Evolutionary conservation across 352 stramenopile species (phyloP), one percentile per base, ranked within the genome.

Genomic region (Phytopythium mirpurense): DNA sequence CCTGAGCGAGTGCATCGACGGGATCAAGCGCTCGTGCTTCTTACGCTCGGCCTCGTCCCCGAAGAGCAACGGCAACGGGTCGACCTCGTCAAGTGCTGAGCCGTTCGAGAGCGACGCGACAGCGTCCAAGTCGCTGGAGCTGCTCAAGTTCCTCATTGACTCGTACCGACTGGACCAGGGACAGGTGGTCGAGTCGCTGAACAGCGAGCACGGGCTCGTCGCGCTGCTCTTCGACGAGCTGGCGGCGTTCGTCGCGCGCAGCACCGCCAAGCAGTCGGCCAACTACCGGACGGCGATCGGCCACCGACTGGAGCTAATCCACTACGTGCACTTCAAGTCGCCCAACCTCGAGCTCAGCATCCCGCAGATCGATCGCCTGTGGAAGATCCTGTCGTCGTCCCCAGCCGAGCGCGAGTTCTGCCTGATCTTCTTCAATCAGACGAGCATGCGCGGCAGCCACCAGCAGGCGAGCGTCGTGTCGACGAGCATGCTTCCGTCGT

Each of bases 131-230:
- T 78, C 83, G 7, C 64, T 93, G 48, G 85, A 95, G 52, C 56
- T 93, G 40, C 69, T 95, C 15, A 90, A 91, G 57, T 90, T 95
- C 35, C 54, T 95, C n/a, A 85, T 95, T 29, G 81, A 93, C 47
- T 90, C 85, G 16, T 91, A 93, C 48, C 72, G 78, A 38, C 68
- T 77, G 23, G 80, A 91, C 36, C 76, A 90, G 49, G 62, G 74
- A 18, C 51, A 69, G 1, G 68, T 93, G 1, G 74, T 93, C 24
- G 79, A 91, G 56, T 74, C 84, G 1, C 57, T 93, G 5, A 84
- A 91, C 67, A 71, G 63, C 16, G 78, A 90, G 35, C 79, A 93
- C 32, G 63, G 73, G 6, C 64, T 95, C 18, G 83, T 90, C 16
- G 59, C 72, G 24, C 65, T 95, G 42, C 58, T 95, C 1, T 95